Conservation (phyloP, 768 basidiomycete genomes). For the Russula abietina region DNA sequence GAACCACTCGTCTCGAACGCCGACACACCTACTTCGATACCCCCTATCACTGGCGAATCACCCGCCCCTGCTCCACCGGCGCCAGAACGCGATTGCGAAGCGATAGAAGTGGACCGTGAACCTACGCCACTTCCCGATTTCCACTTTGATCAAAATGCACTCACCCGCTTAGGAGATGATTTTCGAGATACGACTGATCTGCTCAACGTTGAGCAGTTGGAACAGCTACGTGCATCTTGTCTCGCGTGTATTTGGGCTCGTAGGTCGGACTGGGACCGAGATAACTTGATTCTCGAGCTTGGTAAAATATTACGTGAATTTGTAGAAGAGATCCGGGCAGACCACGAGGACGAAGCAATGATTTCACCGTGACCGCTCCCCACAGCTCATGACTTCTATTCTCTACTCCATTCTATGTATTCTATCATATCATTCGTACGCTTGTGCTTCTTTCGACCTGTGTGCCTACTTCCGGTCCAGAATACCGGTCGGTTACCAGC, state of each 20-base stretch:
- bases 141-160: conserved; percentile 45
- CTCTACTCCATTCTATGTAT: conserved; percentile 21
- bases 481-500: background rate
- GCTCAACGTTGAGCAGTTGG: conserved; percentile 83
- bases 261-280: conserved; percentile 78
- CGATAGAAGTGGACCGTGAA: conserved; percentile 51
- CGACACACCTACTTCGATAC: background rate
- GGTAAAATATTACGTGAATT: conserved; percentile 54
- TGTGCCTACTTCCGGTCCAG: background rate
- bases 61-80: conserved; percentile 22
- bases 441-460: conserved; percentile 8
- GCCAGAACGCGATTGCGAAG: conserved; percentile 31
- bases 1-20: background rate
- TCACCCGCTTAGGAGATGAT: conserved; percentile 44
- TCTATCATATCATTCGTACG: conserved; percentile 7
- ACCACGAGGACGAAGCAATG: conserved; percentile 19
- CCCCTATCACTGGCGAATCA: conserved; percentile 5
- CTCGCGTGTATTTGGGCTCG: conserved; percentile 79
- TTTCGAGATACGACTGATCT: conserved; percentile 49
- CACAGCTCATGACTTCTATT: conserved; percentile 3
- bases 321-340: conserved; percentile 51
- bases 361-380: background rate
- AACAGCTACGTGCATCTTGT: conserved; percentile 84
- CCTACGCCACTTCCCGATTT: conserved; percentile 79
- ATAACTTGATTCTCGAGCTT: conserved; percentile 55